A percentile compares a stretch with the other conserved stretches of the same genome.
phyloP scores from a whole-genome alignment of 202 grass and related monocot genomes.

The Zizania palustris region DNA sequence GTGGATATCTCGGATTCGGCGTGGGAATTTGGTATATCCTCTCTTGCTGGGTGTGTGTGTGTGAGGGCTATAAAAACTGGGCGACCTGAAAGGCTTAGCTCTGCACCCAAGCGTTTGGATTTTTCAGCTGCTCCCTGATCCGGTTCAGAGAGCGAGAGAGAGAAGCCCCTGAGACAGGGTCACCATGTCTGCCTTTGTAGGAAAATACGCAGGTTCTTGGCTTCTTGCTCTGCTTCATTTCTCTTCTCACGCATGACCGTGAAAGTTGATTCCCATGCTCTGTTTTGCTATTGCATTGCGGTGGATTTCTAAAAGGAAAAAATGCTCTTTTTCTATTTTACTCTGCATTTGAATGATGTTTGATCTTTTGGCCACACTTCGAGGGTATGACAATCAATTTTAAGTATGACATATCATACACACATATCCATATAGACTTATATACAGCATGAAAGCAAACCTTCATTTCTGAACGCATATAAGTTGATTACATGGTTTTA shows the following conservation, averaged over 20 bases:
- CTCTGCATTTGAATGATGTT: too few relatives aligned
- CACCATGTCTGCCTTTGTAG: conserved; percentile 91
- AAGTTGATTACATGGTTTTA: too few relatives aligned
- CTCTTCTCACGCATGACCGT: neutral
- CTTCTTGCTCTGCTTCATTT: neutral
- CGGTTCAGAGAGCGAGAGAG: neutral
- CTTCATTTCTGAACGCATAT: too few relatives aligned
- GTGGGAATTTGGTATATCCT: conserved; percentile 47
- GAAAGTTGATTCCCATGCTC: neutral
- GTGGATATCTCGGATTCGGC: conserved; percentile 44
- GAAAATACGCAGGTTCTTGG: conserved; percentile 96
- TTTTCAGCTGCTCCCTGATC: conserved; percentile 22
- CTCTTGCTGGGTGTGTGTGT: neutral
- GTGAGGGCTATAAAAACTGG: conserved; percentile 52
- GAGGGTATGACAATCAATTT: too few relatives aligned
- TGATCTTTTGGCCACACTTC: too few relatives aligned
- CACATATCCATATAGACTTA: too few relatives aligned
- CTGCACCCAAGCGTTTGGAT: conserved; percentile 51
- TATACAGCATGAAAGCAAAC: too few relatives aligned
- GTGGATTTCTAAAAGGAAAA: neutral
- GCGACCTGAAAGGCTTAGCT: conserved; percentile 34
- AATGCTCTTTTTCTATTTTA: too few relatives aligned
- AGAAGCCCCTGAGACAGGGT: neutral
- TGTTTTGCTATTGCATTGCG: neutral
- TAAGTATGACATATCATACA: too few relatives aligned